Percentiles rank a stretch among this genome's conserved stretches.
These are phyloP conservation scores for Urostyla sp. DNA, from an alignment of 73 alveolate genomes.

Conservation along the genomic window DNA sequence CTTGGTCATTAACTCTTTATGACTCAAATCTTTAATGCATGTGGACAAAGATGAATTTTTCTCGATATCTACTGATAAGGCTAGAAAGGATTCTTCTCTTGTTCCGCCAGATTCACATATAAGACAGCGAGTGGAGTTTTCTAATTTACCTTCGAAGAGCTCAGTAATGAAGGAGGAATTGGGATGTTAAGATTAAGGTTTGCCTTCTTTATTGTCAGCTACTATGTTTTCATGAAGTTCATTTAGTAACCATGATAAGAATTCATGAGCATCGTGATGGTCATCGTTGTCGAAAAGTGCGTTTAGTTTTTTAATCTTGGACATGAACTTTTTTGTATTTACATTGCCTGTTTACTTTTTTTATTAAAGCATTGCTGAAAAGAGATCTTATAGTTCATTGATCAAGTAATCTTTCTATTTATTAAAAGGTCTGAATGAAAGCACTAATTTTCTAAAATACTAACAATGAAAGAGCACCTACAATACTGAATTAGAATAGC, in stretches of 20 bases:
- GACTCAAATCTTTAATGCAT: constrained; percentile 76
- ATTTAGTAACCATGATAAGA: constrained; percentile 72
- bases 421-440: constrained; percentile 14
- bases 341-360: constrained; percentile 53
- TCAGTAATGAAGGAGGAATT: constrained; percentile 63
- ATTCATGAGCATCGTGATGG: constrained; percentile 87
- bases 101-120: constrained; percentile 69
- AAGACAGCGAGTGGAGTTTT: constrained; percentile 69
- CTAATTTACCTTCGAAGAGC: constrained; percentile 80
- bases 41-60: constrained; percentile 70
- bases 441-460: constrained; percentile 52
- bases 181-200: neutral
- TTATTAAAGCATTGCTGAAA: constrained; percentile 11
- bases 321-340: constrained; percentile 56
- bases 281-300: constrained; percentile 72
- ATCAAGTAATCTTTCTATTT: constrained; percentile 43
- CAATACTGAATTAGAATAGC: constrained; percentile 74
- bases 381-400: constrained; percentile 50
- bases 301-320: constrained; percentile 53
- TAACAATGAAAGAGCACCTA: constrained; percentile 65
- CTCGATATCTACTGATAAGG: constrained; percentile 81
- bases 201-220: constrained; percentile 30
- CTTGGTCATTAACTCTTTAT: constrained; percentile 73
- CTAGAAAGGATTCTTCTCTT: constrained; percentile 78
- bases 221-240: constrained; percentile 55